Percentiles rank a stretch among this genome's conserved stretches.
These are phyloP conservation scores for Xylariales sp. DNA, from an alignment of 2,329 filamentous ascomycete genomes.

Conservation along the genomic window DNA sequence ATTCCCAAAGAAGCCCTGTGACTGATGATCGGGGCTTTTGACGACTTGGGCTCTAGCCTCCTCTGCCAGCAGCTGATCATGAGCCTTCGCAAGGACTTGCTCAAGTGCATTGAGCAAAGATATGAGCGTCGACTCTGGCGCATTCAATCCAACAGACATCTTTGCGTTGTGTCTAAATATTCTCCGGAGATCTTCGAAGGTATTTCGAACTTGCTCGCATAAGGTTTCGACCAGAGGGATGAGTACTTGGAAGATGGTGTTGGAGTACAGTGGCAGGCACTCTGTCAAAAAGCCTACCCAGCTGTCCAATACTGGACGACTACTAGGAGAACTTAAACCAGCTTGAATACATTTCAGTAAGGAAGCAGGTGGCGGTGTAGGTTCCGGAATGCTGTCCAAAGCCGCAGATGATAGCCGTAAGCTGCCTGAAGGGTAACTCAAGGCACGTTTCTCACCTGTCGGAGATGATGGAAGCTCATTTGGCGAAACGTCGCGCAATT, in stretches of 20 bases:
- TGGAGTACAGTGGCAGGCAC: slow-evolving; percentile 77
- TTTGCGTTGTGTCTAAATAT: slow-evolving; percentile 48
- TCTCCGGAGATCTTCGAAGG: slow-evolving; percentile 65
- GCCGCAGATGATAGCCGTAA: slow-evolving; percentile 34
- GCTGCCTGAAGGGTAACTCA: slow-evolving; percentile 37
- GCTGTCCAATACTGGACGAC: slow-evolving; percentile 76
- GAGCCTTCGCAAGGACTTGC: slow-evolving; percentile 79
- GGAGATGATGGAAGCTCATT: slow-evolving; percentile 39
- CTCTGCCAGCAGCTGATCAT: slow-evolving; percentile 74
- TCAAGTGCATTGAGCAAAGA: slow-evolving; percentile 91
- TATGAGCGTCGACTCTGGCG: slow-evolving; percentile 69
- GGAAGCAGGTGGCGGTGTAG: slow-evolving; percentile 56
- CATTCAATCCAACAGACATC: slow-evolving; percentile 28
- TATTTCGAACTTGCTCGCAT: slow-evolving; percentile 68
- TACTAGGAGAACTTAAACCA: slow-evolving; percentile 70
- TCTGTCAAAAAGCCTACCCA: slow-evolving; percentile 86
- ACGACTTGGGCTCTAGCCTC: slow-evolving; percentile 63
- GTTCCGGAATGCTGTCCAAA: slow-evolving; percentile 20
- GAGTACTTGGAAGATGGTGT: slow-evolving; percentile 82
- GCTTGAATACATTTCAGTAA: slow-evolving; percentile 81
- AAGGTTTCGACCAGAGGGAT: slow-evolving; percentile 89
- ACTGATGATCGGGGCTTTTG: slow-evolving; percentile 74
- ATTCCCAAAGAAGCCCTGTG: slow-evolving; percentile 85
- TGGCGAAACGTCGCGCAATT: slow-evolving; percentile 48
- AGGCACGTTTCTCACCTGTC: slow-evolving; percentile 41